phyloP scores from a whole-genome alignment of 148 eudicot genomes.

The Rhododendron ovatum region DNA sequence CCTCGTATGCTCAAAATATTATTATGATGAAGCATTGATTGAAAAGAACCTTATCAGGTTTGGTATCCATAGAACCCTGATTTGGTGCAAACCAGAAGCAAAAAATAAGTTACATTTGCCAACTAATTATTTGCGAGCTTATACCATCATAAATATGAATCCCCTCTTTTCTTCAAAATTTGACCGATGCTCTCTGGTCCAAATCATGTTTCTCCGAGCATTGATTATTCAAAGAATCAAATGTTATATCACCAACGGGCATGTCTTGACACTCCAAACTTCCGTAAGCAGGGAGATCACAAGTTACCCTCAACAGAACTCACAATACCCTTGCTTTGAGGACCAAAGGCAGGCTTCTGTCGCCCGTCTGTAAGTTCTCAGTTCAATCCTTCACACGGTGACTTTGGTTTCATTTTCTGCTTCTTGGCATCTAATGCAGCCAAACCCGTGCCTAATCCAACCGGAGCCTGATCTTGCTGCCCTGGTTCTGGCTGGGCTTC shows the following conservation, averaged over 20 bases:
- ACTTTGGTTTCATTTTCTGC: conserved; percentile 46
- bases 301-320: background rate
- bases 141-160: background rate
- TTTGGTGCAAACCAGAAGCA: background rate
- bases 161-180: background rate
- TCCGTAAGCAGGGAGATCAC: background rate
- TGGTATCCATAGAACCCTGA: background rate
- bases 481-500: conserved; percentile 13
- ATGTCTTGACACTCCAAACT: background rate
- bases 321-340: background rate
- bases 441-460: conserved; percentile 62
- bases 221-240: conserved; percentile 9
- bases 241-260: background rate
- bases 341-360: background rate
- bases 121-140: background rate
- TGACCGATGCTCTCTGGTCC: conserved; percentile 5
- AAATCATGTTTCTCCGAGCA: background rate
- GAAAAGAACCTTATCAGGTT: background rate
- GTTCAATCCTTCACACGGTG: conserved; percentile 16
- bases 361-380: background rate
- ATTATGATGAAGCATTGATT: background rate
- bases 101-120: background rate
- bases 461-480: conserved; percentile 45
- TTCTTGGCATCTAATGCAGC: conserved; percentile 60
- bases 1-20: background rate